These are phyloP conservation scores for Cyclocybe cylindracea DNA, from an alignment of 768 basidiomycete genomes.

Conservation along the genomic window DNA sequence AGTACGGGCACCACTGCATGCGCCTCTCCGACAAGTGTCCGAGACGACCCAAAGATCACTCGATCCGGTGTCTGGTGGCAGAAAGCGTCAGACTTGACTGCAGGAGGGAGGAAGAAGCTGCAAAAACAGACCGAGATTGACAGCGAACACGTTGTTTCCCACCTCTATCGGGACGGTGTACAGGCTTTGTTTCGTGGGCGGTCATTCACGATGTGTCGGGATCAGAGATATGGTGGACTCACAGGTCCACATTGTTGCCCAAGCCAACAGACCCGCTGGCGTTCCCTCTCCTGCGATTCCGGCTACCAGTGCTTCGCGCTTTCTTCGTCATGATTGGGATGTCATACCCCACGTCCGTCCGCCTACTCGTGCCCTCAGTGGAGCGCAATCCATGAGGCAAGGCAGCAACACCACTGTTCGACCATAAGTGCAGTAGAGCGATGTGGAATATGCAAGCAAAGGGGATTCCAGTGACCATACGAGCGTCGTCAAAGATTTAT, in stretches of 20 bases:
- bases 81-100: slow-evolving; percentile 1
- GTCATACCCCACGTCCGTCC: neutral
- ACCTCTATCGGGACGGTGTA: slow-evolving; percentile 38
- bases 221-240: slow-evolving; percentile 7
- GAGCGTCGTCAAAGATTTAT: too few species aligned
- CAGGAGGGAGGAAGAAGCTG: neutral
- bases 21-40: slow-evolving; percentile 40
- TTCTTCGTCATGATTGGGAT: slow-evolving; percentile 14
- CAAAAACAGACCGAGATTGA: slow-evolving; percentile 28
- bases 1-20: slow-evolving; percentile 38
- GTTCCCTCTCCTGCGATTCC: slow-evolving; percentile 23
- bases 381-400: too few species aligned
- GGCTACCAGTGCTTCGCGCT: slow-evolving; percentile 12
- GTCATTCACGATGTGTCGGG: neutral
- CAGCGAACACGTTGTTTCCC: slow-evolving; percentile 26
- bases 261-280: slow-evolving; percentile 34
- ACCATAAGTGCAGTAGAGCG: too few species aligned
- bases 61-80: slow-evolving; percentile 62
- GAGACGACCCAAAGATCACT: slow-evolving; percentile 72
- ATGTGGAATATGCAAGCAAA: too few species aligned
- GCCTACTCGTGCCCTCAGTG: neutral
- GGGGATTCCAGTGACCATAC: too few species aligned
- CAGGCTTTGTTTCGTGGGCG: slow-evolving; percentile 20
- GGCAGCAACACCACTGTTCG: too few species aligned
- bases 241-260: slow-evolving; percentile 39